These are phyloP conservation scores for Beauveria asiatica DNA, from an alignment of 2,329 filamentous ascomycete species.

Conservation along the genomic window DNA sequence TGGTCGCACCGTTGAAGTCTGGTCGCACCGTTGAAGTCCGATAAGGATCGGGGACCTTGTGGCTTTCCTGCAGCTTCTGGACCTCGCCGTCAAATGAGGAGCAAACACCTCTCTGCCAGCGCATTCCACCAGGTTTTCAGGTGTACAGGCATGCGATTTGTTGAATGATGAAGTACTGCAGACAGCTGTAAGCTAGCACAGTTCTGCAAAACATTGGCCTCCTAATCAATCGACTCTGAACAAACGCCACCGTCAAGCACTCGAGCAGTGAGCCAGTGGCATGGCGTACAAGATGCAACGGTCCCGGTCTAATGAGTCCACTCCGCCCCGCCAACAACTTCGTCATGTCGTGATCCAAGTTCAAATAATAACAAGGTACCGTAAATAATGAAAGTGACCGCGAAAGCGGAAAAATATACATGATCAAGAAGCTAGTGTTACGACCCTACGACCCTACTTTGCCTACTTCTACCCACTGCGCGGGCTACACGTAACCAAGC, in stretches of 20 bases:
- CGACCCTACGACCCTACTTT: background rate
- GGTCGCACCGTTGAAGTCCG: no score
- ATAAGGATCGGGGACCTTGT: constrained; percentile 8
- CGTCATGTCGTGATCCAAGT: background rate
- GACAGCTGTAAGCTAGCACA: background rate
- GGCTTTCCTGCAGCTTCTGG: background rate
- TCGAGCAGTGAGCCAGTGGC: background rate
- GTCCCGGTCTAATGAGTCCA: background rate
- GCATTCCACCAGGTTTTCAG: background rate
- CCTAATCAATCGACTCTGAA: no score
- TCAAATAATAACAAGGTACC: background rate
- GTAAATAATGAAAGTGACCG: background rate
- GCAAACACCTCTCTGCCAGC: background rate
- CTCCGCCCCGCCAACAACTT: background rate
- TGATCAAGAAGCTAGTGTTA: background rate
- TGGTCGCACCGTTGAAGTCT: constrained; percentile 7
- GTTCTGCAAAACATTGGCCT: background rate
- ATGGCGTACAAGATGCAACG: background rate
- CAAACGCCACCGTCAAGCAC: background rate
- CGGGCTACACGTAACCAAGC: no score
- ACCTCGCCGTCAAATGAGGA: background rate
- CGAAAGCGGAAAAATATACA: background rate
- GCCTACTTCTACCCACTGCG: no score
- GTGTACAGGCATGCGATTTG: background rate
- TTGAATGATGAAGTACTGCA: background rate